Conservation (phyloP, 352 stramenopile genomes). For the Globisporangium megalacanthum region DNA sequence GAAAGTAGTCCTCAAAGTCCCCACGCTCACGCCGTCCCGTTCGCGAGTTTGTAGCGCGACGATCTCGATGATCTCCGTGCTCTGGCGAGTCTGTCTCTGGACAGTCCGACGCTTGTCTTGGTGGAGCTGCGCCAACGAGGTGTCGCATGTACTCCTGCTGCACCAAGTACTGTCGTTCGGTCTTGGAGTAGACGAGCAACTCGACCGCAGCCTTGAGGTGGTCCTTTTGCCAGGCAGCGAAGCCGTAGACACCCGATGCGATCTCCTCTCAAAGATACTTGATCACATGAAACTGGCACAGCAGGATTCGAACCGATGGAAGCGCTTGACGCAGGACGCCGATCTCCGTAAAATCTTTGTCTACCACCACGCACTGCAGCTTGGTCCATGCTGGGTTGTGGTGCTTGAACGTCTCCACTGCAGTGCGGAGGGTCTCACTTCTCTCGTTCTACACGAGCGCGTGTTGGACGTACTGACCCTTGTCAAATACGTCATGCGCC, state of each 20-base stretch:
- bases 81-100: neutral
- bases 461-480: conserved; percentile 1
- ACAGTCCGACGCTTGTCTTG: too few species aligned
- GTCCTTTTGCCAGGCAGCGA: conserved; percentile 17
- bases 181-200: conserved; percentile 16
- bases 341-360: conserved; percentile 25
- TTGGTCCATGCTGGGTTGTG: neutral
- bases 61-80: neutral
- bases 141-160: conserved; percentile 9
- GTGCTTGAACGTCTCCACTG: neutral
- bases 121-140: neutral
- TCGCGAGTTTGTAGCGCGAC: neutral
- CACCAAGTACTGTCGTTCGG: conserved; percentile 3
- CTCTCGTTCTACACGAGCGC: neutral
- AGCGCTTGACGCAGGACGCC: conserved; percentile 9
- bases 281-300: conserved; percentile 29
- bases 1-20: conserved; percentile 17
- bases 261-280: conserved; percentile 17
- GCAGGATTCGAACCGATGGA: conserved; percentile 4
- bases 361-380: conserved; percentile 11
- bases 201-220: conserved; percentile 7
- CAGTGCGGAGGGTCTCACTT: neutral
- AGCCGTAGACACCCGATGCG: conserved; percentile 6
- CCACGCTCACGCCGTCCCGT: too few species aligned
- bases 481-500: neutral